Base-by-base conservation (phyloP, 2,329 filamentous ascomycete genomes). In the Sporothrix humicola region DNA sequence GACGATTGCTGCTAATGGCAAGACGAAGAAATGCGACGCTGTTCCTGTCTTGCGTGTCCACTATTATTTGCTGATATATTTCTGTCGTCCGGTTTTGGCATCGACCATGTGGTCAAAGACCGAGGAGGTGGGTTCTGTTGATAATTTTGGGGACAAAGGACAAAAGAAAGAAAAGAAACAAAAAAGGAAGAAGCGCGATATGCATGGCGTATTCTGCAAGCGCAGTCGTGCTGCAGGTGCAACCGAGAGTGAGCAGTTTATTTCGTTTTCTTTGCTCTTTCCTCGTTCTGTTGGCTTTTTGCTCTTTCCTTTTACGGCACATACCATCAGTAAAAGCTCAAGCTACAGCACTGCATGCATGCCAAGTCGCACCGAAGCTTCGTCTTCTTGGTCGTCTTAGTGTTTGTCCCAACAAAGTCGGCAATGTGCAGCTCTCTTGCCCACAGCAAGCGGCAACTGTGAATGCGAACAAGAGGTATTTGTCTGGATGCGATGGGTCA, bases 351-450 rank as follows among this genome's bases (percentile, higher is more conserved):
- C 12, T 20, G n/a, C 20, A 66, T 66, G 61, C 61, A 66, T 66
- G 61, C 61, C 61, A 66, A 66, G 61, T 26, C 12, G n/a, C 61
- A 48, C 61, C 26, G 20, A 66, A 46, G 61, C 61, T 26, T 66
- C 61, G 12, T 42, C 15, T 44, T 23, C 20, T 44, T 44, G 31
- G 31, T 37, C 7, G 31, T 37, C 31, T 37, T 7, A 7, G 52
- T 56, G n/a, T 56, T 26, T 17, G 23, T 13, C 61, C 42, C 61
- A 66, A 46, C 61, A 46, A 17, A 44, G 8, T 44, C n/a, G 15
- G 6, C 3, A 17, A 5, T 1, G 48, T 52, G 15, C 48, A 52
- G 17, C 4, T 37, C 31, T 23, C n/a, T 56, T 12, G 13, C 15
- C 48, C 48, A n/a, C 20, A 10, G 61, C 61, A 66, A 48, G 42